These are phyloP conservation scores for Clitocybe nebularis DNA, from an alignment of 1,284 basidiomycete genomes.

Conservation along the genomic window DNA sequence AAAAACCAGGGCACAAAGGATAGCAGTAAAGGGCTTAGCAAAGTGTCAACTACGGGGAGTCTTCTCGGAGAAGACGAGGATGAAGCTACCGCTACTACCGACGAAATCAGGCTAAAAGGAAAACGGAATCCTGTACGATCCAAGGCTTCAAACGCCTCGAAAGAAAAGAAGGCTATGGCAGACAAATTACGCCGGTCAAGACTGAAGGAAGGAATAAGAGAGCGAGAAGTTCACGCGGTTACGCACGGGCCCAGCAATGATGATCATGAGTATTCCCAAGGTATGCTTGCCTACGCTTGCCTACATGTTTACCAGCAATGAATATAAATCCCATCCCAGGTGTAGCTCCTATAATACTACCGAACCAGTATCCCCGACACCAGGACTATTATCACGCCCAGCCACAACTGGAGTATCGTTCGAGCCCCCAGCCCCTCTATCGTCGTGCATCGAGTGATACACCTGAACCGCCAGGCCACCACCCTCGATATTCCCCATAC, in stretches of 20 bases:
- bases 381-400: conserved; percentile 9
- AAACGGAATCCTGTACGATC: conserved; percentile 19
- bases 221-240: conserved; percentile 8
- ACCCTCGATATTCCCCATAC: conserved; percentile 34
- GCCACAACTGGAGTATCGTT: conserved; percentile 3
- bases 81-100: conserved; percentile 15
- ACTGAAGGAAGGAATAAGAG: conserved; percentile 16
- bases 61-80: conserved; percentile 26
- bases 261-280: conserved; percentile 11
- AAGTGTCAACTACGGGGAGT: conserved; percentile 19
- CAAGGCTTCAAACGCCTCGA: conserved; percentile 15
- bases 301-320: too few relatives aligned
- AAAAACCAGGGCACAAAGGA: conserved; percentile 35
- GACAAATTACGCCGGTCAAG: conserved; percentile 17
- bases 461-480: conserved; percentile 12
- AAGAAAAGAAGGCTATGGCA: conserved; percentile 22
- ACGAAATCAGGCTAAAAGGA: conserved; percentile 23
- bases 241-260: conserved; percentile 16
- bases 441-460: conserved; percentile 6
- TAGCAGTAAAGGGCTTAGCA: conserved; percentile 22
- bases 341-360: background rate
- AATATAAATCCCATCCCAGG: background rate
- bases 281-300: conserved; percentile 11
- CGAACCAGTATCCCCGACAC: conserved; percentile 14
- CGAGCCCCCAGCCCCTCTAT: conserved; percentile 1